Conservation (phyloP, 2,329 filamentous ascomycete genomes). For the Biscogniauxia sp. region DNA sequence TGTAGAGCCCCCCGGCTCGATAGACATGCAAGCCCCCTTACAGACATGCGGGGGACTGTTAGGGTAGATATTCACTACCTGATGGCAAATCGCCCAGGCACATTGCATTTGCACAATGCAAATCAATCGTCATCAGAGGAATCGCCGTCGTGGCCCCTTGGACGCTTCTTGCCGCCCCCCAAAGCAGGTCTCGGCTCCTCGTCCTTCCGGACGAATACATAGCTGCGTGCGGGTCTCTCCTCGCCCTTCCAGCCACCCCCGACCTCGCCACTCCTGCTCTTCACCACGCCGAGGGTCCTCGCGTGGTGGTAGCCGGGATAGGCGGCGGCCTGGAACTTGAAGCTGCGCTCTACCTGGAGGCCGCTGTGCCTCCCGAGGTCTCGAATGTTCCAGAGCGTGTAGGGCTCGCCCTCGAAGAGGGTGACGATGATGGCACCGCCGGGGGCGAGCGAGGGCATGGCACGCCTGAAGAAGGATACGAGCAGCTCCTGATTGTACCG, state of each 20-base stretch:
- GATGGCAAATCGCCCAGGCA: background rate
- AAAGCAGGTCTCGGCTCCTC: conserved; percentile 36
- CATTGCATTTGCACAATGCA: background rate
- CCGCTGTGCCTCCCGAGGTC: conserved; percentile 80
- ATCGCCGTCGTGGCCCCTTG: conserved; percentile 26
- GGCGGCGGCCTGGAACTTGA: conserved; percentile 61
- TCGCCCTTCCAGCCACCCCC: conserved; percentile 51
- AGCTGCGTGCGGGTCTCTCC: conserved; percentile 55
- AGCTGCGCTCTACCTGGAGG: conserved; percentile 67
- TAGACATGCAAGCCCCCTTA: background rate
- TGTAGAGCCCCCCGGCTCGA: background rate
- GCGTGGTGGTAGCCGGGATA: conserved; percentile 77
- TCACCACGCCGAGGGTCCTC: conserved; percentile 66
- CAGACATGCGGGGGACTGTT: background rate
- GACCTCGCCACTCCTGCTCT: conserved; percentile 43
- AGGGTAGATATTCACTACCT: background rate
- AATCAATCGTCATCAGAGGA: conserved; percentile 29
- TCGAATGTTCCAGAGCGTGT: conserved; percentile 91
- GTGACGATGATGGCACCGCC: conserved; percentile 73
- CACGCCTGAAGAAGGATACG: conserved; percentile 63
- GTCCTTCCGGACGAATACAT: conserved; percentile 60
- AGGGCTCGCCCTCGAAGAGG: conserved; percentile 90
- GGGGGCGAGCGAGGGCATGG: conserved; percentile 50
- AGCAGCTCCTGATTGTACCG: conserved; percentile 83
- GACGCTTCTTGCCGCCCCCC: conserved; percentile 29